These are phyloP conservation scores for Neobulgaria alba DNA, from an alignment of 2,329 filamentous ascomycete genomes.

Conservation along the genomic window DNA sequence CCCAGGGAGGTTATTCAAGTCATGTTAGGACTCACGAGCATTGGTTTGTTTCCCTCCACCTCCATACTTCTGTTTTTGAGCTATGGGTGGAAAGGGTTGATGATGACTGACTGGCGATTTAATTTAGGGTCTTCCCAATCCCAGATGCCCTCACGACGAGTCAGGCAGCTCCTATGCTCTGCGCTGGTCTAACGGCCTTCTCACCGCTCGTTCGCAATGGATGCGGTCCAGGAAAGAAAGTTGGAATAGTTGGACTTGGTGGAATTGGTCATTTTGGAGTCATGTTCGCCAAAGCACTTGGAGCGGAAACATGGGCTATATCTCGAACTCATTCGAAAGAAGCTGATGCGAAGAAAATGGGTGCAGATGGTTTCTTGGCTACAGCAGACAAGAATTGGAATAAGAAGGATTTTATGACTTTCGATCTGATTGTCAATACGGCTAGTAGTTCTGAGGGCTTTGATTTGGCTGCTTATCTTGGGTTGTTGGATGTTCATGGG, in stretches of 20 bases:
- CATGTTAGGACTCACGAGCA: slow-evolving; percentile 71
- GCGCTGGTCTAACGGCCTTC: slow-evolving; percentile 61
- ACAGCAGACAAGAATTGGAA: slow-evolving; percentile 51
- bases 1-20: slow-evolving; percentile 57
- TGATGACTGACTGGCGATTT: too few relatives aligned
- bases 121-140: slow-evolving; percentile 45
- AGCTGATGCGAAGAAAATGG: slow-evolving; percentile 48
- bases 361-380: slow-evolving; percentile 52
- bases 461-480: slow-evolving; percentile 63
- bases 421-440: slow-evolving; percentile 71
- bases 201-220: slow-evolving; percentile 40
- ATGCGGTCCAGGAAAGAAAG: slow-evolving; percentile 41
- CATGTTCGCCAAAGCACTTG: slow-evolving; percentile 59
- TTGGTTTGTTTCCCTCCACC: slow-evolving; percentile 31
- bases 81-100: too few relatives aligned
- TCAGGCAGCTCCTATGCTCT: slow-evolving; percentile 58
- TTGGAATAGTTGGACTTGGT: slow-evolving; percentile 65
- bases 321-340: slow-evolving; percentile 53
- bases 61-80: too few relatives aligned
- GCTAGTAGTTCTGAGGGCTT: slow-evolving; percentile 54
- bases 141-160: slow-evolving; percentile 42
- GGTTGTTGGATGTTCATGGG: slow-evolving; percentile 72
- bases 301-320: slow-evolving; percentile 54
- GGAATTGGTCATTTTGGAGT: slow-evolving; percentile 66
- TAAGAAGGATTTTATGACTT: slow-evolving; percentile 49